These are phyloP conservation scores for Trichophyton verrucosum DNA, from an alignment of 2,329 filamentous ascomycete genomes.

Conservation along the genomic window DNA sequence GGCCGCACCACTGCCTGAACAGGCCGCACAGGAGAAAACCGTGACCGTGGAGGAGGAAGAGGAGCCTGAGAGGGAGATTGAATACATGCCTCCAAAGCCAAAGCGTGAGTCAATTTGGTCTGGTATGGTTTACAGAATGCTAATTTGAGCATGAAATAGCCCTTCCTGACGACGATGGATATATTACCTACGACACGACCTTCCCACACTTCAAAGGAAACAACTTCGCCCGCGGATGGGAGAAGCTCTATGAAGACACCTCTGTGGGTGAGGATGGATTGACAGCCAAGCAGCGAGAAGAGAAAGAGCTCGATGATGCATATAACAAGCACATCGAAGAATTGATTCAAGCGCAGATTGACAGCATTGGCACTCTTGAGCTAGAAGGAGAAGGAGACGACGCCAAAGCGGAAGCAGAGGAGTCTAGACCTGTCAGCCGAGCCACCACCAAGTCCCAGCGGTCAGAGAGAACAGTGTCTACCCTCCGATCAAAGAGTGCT, in stretches of 20 bases:
- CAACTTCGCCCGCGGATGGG: constrained; percentile 42
- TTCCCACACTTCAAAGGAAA: constrained; percentile 42
- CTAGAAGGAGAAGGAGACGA: constrained; percentile 14
- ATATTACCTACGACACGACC: constrained; percentile 36
- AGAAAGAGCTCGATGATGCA: constrained; percentile 52
- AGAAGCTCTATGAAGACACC: constrained; percentile 36
- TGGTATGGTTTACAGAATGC: background rate
- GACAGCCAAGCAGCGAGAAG: constrained; percentile 54
- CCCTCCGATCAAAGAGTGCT: constrained; percentile 30
- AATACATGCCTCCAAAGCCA: constrained; percentile 73
- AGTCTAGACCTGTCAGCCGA: constrained; percentile 16
- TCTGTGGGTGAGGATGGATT: constrained; percentile 44
- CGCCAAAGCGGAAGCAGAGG: too few relatives aligned
- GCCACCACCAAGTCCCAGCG: constrained; percentile 14
- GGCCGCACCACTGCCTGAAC: constrained; percentile 26
- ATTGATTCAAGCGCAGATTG: constrained; percentile 54
- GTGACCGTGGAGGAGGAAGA: constrained; percentile 37
- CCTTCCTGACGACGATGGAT: constrained; percentile 34
- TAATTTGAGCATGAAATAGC: constrained; percentile 34
- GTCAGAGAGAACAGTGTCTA: constrained; percentile 22
- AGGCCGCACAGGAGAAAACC: constrained; percentile 17
- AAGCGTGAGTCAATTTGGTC: constrained; percentile 30
- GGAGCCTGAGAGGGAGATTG: constrained; percentile 59
- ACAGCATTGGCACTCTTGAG: constrained; percentile 50
- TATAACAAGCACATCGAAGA: constrained; percentile 54